Conservation (phyloP, 2,329 filamentous ascomycete species). For the Phialophora expanda region DNA sequence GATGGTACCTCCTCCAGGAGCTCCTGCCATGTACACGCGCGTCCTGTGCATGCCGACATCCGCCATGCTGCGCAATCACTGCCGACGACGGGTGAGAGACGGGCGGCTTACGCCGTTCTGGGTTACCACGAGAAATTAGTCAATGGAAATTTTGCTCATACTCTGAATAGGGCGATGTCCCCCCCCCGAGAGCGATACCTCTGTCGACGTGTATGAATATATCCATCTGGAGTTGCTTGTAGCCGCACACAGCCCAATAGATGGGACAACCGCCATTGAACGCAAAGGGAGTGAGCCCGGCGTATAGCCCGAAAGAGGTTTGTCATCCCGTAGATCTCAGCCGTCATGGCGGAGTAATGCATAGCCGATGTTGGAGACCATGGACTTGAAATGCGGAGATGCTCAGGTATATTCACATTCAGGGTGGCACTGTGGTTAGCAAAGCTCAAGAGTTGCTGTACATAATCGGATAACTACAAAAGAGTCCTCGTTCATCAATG, state of each 20-base stretch:
- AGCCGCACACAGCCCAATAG: not conserved
- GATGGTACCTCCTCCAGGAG: slow-evolving; percentile 46
- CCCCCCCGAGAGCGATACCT: not conserved
- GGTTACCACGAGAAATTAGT: not conserved
- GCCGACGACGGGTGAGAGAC: not conserved
- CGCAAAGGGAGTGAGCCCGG: not conserved
- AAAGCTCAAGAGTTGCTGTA: not conserved
- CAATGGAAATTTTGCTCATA: not conserved
- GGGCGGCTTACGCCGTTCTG: not conserved
- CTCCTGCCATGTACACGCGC: slow-evolving; percentile 21
- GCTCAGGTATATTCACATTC: not conserved
- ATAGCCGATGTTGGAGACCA: slow-evolving; percentile 6
- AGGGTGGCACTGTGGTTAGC: not conserved
- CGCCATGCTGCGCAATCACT: not conserved
- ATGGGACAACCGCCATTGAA: not conserved
- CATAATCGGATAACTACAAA: not conserved
- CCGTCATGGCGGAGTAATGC: not conserved
- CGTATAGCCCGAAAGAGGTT: not conserved
- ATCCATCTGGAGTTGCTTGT: not conserved
- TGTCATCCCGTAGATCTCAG: not conserved
- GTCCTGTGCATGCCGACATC: not conserved
- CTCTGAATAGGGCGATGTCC: not conserved
- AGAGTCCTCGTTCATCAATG: not conserved
- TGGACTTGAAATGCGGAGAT: not conserved
- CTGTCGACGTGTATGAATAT: not conserved